Evolutionary conservation across 1,139 yeast species (phyloP).

Genomic region (Zygosaccharomyces pseudobailii): DNA sequence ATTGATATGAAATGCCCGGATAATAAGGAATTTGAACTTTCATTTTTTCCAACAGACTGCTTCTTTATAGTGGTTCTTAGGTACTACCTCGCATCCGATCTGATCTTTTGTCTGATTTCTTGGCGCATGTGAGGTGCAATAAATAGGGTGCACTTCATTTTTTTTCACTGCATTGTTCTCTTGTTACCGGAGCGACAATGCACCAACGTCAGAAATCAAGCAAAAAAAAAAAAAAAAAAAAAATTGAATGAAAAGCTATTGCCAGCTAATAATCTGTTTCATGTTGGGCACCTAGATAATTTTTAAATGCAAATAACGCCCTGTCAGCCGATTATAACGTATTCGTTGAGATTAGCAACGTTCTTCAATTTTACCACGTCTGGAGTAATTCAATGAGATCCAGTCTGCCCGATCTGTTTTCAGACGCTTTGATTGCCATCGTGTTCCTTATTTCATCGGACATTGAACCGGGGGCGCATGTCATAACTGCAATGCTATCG

Average conservation of each 20-base stretch:
- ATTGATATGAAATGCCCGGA: background rate
- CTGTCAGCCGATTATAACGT: no score
- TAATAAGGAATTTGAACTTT: background rate
- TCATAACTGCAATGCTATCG: constrained; percentile 42
- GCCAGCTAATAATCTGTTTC: no score
- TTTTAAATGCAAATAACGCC: no score
- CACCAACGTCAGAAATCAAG: background rate
- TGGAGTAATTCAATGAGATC: constrained; percentile 16
- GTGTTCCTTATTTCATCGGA: constrained; percentile 43
- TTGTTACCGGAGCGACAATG: constrained; percentile 6
- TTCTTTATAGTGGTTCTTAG: no score
- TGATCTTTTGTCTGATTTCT: background rate
- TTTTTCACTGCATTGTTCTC: no score
- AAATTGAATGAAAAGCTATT: no score
- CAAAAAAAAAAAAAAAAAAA: background rate
- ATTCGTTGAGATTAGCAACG: background rate
- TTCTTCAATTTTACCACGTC: constrained; percentile 6
- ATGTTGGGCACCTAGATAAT: no score
- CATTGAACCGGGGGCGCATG: constrained; percentile 49
- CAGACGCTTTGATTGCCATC: constrained; percentile 25
- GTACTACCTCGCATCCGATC: background rate
- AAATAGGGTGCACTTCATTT: background rate
- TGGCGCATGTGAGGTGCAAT: background rate
- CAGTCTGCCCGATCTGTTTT: constrained; percentile 2
- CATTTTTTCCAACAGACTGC: background rate